phyloP scores from a whole-genome alignment of 1,139 yeast species.

The Saccharomyces hybrid region DNA sequence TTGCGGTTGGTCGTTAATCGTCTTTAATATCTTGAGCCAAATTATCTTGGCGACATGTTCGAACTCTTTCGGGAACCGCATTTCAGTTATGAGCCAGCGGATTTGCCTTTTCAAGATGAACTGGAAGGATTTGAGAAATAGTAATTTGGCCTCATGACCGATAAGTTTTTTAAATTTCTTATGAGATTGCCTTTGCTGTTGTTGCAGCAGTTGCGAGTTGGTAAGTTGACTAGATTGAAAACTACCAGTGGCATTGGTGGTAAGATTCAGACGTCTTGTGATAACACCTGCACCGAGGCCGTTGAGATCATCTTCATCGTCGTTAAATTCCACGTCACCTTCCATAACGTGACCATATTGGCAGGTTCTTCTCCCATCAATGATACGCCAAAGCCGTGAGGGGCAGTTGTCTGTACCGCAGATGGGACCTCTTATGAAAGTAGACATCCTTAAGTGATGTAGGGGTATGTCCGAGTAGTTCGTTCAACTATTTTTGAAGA shows the following conservation, averaged over 20 bases:
- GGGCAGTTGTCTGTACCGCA: conserved; percentile 91
- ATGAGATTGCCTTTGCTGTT: conserved; percentile 15
- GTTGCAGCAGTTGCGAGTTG: conserved; percentile 15
- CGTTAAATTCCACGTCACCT: conserved; percentile 69
- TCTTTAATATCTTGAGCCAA: conserved; percentile 41
- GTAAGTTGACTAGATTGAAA: conserved; percentile 23
- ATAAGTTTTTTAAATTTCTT: conserved; percentile 31
- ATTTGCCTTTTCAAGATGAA: conserved; percentile 45
- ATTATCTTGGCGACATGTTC: conserved; percentile 40
- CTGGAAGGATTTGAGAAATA: conserved; percentile 49
- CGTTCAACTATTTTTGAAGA: not conserved
- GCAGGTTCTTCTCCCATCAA: conserved; percentile 75
- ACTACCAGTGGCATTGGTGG: conserved; percentile 30
- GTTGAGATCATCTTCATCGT: conserved; percentile 54
- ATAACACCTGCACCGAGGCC: conserved; percentile 31
- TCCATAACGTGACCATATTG: conserved; percentile 85
- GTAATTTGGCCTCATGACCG: conserved; percentile 47
- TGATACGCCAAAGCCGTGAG: conserved; percentile 59
- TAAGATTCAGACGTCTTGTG: conserved; percentile 51
- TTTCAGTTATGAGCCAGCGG: conserved; percentile 32
- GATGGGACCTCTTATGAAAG: conserved; percentile 53
- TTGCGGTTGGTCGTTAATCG: conserved; percentile 10
- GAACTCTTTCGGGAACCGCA: conserved; percentile 34
- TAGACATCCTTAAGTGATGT: conserved; percentile 19
- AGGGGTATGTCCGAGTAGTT: not conserved